phyloP scores from a whole-genome alignment of 2,329 filamentous ascomycete genomes.

The Chaetomiaceae sp. region DNA sequence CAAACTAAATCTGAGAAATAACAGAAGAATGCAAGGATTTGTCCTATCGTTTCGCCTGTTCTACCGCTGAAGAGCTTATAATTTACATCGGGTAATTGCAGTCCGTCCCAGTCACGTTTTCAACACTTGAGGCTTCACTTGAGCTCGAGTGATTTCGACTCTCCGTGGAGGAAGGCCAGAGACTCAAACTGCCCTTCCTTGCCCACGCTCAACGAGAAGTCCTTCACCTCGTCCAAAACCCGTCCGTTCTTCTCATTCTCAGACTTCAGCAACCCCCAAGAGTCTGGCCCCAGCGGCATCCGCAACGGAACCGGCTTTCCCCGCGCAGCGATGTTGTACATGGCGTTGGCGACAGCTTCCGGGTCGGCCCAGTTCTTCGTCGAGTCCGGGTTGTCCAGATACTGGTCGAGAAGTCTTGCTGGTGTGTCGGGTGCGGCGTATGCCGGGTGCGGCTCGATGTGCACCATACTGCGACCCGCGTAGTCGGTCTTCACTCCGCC shows the following conservation, averaged over 20 bases:
- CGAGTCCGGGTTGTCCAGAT: constrained; percentile 24
- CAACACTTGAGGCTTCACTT: too few species aligned
- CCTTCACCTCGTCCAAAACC: constrained; percentile 32
- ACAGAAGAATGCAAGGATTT: too few species aligned
- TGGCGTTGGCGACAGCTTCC: constrained; percentile 30
- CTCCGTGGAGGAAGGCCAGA: not conserved
- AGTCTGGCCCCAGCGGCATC: constrained; percentile 36
- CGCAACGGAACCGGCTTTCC: constrained; percentile 35
- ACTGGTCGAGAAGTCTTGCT: constrained; percentile 26
- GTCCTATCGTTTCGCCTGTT: too few species aligned
- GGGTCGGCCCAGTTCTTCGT: constrained; percentile 30
- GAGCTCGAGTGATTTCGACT: too few species aligned
- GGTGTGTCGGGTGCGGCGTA: constrained; percentile 32
- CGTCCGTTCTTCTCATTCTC: constrained; percentile 28
- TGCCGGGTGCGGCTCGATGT: constrained; percentile 34
- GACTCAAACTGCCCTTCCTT: constrained; percentile 13
- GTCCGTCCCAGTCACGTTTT: too few species aligned
- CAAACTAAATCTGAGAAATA: too few species aligned
- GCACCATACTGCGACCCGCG: constrained; percentile 21
- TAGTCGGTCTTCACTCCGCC: constrained; percentile 31
- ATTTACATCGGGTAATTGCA: too few species aligned
- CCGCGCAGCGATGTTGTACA: constrained; percentile 31
- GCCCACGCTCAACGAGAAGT: constrained; percentile 19
- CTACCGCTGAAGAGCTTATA: too few species aligned
- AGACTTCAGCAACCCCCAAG: constrained; percentile 30